phyloP scores from a whole-genome alignment of 176 grass and related monocot species.

The Oryza officinalis region DNA sequence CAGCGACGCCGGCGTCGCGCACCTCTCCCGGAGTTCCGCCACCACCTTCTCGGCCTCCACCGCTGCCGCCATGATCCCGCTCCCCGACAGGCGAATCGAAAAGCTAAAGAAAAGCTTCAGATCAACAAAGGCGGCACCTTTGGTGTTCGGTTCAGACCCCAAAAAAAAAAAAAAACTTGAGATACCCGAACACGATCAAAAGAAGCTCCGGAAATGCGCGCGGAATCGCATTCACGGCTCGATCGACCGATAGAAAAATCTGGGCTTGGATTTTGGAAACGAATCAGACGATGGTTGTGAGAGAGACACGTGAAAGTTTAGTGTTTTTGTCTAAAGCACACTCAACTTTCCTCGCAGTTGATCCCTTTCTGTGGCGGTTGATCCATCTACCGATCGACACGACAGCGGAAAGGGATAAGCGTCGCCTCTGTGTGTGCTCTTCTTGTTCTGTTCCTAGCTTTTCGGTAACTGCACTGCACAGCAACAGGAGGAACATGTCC shows the following conservation, averaged over 20 bases:
- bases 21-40: slow-evolving; percentile 50
- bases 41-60: slow-evolving; percentile 55
- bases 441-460: slow-evolving; percentile 18
- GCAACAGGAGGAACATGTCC: background rate
- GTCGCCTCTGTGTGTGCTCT: background rate
- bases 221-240: background rate
- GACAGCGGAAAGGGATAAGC: background rate
- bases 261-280: background rate
- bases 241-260: background rate
- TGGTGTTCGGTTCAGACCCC: background rate
- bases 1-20: slow-evolving; percentile 44
- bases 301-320: slow-evolving; percentile 35
- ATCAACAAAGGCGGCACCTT: background rate
- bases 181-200: background rate
- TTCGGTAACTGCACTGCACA: slow-evolving; percentile 6
- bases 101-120: background rate
- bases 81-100: background rate
- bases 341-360: background rate
- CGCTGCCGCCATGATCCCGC: slow-evolving; percentile 25
- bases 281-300: background rate
- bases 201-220: background rate
- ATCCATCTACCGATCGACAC: background rate
- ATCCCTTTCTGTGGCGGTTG: background rate
- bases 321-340: slow-evolving; percentile 3
- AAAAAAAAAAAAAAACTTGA: background rate